These are phyloP conservation scores for Pleoardoris graminearum DNA, from an alignment of 2,329 filamentous ascomycete species.

Conservation along the genomic window DNA sequence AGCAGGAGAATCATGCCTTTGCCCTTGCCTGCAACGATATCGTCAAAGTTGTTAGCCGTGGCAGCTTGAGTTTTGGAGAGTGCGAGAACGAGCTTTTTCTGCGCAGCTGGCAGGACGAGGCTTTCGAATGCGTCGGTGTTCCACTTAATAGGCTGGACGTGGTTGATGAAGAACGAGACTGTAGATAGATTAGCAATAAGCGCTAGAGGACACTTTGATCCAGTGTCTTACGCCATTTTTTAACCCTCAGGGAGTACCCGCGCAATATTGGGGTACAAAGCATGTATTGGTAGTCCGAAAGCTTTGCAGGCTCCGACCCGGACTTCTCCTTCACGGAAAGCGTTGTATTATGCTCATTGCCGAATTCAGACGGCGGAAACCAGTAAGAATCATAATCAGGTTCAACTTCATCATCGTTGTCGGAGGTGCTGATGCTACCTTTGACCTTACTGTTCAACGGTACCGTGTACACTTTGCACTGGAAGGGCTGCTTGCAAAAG, in stretches of 20 bases:
- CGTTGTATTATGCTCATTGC: neutral
- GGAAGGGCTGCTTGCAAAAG: conserved; percentile 12
- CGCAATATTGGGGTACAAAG: conserved; percentile 34
- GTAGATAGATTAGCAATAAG: conserved; percentile 5
- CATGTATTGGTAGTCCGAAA: conserved; percentile 19
- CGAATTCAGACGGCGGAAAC: neutral
- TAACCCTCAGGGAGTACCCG: conserved; percentile 39
- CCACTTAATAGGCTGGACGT: conserved; percentile 32
- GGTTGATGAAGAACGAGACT: conserved; percentile 29
- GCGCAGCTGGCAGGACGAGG: conserved; percentile 31
- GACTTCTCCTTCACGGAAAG: neutral
- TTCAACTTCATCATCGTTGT: neutral
- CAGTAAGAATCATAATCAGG: neutral
- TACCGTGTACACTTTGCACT: neutral
- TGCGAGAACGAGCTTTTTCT: conserved; percentile 34
- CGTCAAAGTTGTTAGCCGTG: conserved; percentile 26
- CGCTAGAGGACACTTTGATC: neutral
- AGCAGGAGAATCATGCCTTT: conserved; percentile 4
- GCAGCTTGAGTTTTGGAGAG: conserved; percentile 29
- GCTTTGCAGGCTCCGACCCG: conserved; percentile 6
- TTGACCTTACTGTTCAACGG: conserved; percentile 1
- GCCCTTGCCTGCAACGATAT: conserved; percentile 41
- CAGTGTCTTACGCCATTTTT: conserved; percentile 34
- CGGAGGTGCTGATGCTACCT: neutral
- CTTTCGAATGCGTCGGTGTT: conserved; percentile 34